Evolutionary conservation across 164 flowering plant species (phyloP), one percentile per base, ranked within the genome.

Genomic region (Malania oleifera): DNA sequence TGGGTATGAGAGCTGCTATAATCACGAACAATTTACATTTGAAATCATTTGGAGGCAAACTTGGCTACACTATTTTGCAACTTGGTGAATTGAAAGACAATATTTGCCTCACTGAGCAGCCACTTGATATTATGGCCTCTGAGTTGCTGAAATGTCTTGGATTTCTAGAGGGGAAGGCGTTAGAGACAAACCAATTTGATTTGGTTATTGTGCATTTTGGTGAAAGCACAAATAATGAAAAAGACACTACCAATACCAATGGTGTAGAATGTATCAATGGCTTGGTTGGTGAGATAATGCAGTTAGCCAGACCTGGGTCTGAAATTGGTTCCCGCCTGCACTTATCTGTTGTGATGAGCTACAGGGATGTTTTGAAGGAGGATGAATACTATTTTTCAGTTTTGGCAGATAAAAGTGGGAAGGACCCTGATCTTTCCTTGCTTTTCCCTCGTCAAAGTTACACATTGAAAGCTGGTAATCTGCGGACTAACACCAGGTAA

Each of bases 1-100:
- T 87, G 96, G 99, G 96, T 17, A 70, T 93, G 84, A 87, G 51
- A 72, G 87, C 95, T 63, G 96, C 95, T 40, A 40, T 93, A 38
- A 28, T 90, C 35, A 78, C 97, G 18, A 68, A 64, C 53, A 70
- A 75, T 60, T 34, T 75, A 31, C 52, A 59, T 58, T 72, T 82
- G 63, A 70, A 67, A 52, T 66, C 73, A 40, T 75, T 88, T 60
- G 85, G 83, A 56, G 57, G 57, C 52, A 73, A 67, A 31, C 71
- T 83, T 64, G 97, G 97, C 34, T 70, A 84, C 26, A 40, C 69
- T 31, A 70, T 64, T 19, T 25, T 86, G 20, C 66, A 67, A 20
- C 57, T 70, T 45, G 58, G 75, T 63, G 78, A 79, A 41, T 63
- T 88, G 26, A 61, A 54, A 26, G 61, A 62, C 14, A 60, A 22